These are phyloP conservation scores for Byssochlamys sp. DNA, from an alignment of 2,329 filamentous ascomycete species.

Conservation along the genomic window DNA sequence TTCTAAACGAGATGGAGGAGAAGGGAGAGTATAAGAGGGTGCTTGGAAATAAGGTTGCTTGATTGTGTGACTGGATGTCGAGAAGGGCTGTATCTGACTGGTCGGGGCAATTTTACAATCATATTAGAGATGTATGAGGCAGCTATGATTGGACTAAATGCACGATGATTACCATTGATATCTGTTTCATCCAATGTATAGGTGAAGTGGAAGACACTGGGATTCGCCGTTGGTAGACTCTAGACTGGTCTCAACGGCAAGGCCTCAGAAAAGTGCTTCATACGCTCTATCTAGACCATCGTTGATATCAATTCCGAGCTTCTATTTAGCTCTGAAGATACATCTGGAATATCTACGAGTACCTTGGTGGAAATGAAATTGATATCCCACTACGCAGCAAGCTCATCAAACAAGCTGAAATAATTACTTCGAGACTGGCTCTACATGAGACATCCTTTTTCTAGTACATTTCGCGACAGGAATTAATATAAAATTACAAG, in stretches of 20 bases:
- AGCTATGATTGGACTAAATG: background rate
- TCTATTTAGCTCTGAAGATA: too few relatives aligned
- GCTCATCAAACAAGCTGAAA: too few relatives aligned
- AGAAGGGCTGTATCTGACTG: background rate
- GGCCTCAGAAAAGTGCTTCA: background rate
- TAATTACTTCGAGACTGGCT: too few relatives aligned
- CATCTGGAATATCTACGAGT: too few relatives aligned
- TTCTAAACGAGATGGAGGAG: slow-evolving; percentile 43
- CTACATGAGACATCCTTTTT: too few relatives aligned
- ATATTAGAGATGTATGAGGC: background rate
- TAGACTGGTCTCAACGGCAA: background rate
- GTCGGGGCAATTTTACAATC: background rate
- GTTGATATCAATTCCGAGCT: too few relatives aligned
- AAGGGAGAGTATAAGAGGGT: slow-evolving; percentile 28
- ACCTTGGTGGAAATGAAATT: too few relatives aligned
- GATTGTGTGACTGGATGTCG: background rate
- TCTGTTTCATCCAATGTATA: background rate
- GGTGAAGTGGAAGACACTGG: background rate
- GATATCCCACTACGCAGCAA: too few relatives aligned
- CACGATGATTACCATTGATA: background rate
- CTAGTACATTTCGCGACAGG: too few relatives aligned
- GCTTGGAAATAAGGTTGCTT: slow-evolving; percentile 6
- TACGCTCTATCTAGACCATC: too few relatives aligned
- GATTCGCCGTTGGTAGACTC: background rate
- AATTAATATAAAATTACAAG: too few relatives aligned